Evolutionary conservation across 2,329 filamentous ascomycete species (phyloP), one percentile per base, ranked within the genome.

Genomic region (Epichloe sibirici): DNA sequence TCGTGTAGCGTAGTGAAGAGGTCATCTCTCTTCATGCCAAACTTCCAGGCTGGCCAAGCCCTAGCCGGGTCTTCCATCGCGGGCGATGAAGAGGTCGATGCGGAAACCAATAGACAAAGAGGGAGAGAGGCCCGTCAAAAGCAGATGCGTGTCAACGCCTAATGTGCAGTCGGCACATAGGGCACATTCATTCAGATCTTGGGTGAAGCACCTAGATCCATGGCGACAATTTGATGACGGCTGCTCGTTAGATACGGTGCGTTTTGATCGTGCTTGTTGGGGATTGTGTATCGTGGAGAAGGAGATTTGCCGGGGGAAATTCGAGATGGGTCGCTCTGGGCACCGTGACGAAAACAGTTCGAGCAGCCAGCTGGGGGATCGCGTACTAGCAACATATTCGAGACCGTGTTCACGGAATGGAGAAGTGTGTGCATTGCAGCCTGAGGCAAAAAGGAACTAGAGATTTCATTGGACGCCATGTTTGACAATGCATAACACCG

Each of bases 41-140:
- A 82, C 65, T 81, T 81, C 78, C 78, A 82, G 59, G 74, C 73
- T 44, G 78, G 78, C 78, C 78, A 82, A 59, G 71, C 69, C 62
- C 66, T 70, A 57, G 65, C 70, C 35, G 71, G 72, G 52, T 80
- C 77, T 66, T 81, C 77, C 78, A 82, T 81, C 55, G 60, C 60
- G 61, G 61, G 37, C 34, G 37, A 23, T 39, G 56, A 34, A 48
- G 31, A 28, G 46, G 15, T 52, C 34, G 52, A 43, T 49, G 43
- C 45, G 34, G n/a, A 15, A 23, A 25, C 11, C n/a, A 5, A 40
- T 1, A 35, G 35, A 45, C 53, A 40, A 40, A 35, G n/a, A 35
- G 25, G 25, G n/a, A 46, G 35, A 21, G 25, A 39, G 45, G 25
- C 47, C 34, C 43, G 46, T 52, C 47, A 34, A 40, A 48, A 31